Evolutionary conservation across 1,284 basidiomycete genomes (phyloP).

Genomic region (Leccinum griseonigrum): DNA sequence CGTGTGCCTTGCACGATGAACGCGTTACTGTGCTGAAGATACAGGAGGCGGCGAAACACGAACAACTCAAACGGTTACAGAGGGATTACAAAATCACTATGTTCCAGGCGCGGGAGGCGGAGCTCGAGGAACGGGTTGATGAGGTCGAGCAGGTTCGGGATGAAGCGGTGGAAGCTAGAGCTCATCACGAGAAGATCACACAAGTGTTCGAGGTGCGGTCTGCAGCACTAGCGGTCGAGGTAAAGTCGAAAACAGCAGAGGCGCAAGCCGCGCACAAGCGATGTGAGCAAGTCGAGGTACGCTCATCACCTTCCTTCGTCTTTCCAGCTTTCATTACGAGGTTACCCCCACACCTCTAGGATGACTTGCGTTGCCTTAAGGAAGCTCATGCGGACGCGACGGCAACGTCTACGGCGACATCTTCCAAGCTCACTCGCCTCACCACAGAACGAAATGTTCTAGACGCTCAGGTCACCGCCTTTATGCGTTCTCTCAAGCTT

Average conservation of each 20-base stretch:
- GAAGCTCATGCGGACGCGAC: conserved; percentile 48
- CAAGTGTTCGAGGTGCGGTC: conserved; percentile 36
- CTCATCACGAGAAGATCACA: conserved; percentile 19
- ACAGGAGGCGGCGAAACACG: conserved; percentile 48
- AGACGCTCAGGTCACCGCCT: conserved; percentile 48
- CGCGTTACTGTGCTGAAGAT: conserved; percentile 47
- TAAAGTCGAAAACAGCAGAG: conserved; percentile 39
- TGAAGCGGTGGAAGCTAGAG: conserved; percentile 32
- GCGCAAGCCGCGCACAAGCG: conserved; percentile 39
- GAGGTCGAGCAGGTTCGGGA: conserved; percentile 43
- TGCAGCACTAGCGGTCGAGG: conserved; percentile 32
- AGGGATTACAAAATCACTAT: conserved; percentile 62
- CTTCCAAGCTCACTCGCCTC: conserved; percentile 54
- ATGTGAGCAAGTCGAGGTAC: conserved; percentile 45
- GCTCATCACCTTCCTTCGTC: conserved; percentile 8
- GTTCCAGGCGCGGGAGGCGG: conserved; percentile 60
- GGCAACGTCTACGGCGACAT: conserved; percentile 43
- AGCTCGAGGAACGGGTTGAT: conserved; percentile 51
- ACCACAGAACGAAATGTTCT: conserved; percentile 57
- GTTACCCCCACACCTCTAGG: conserved; percentile 27
- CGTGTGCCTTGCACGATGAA: conserved; percentile 51
- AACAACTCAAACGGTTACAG: conserved; percentile 54
- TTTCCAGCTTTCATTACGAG: background rate
- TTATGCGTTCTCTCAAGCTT: conserved; percentile 55
- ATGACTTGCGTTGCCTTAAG: conserved; percentile 42